phyloP scores from a whole-genome alignment of 768 basidiomycete genomes.

The Tricholoma matsutake region DNA sequence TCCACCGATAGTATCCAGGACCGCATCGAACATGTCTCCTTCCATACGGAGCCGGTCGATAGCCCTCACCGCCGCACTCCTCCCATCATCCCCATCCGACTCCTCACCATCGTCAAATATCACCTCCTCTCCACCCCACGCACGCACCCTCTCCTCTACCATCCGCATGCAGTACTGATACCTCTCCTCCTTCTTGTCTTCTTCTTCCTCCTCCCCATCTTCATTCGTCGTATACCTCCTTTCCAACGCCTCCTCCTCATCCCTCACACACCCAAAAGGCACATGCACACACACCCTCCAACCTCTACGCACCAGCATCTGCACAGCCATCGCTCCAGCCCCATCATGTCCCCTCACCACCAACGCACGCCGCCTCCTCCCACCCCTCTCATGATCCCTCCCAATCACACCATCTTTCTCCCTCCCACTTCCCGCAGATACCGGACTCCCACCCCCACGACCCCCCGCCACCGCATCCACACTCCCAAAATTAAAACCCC shows the following conservation, averaged over 20 bases:
- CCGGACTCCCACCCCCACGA: conserved; percentile 1
- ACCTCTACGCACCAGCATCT: conserved; percentile 68
- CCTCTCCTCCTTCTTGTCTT: conserved; percentile 32
- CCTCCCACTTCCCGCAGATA: conserved; percentile 6
- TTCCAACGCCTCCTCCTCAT: conserved; percentile 8
- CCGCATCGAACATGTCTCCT: conserved; percentile 68
- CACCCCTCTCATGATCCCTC: conserved; percentile 14
- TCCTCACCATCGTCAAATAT: conserved; percentile 59
- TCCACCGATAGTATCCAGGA: conserved; percentile 84
- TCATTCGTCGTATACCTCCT: not conserved
- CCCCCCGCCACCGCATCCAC: conserved; percentile 9
- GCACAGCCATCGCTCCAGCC: conserved; percentile 70
- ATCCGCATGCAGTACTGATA: conserved; percentile 41
- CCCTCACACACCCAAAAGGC: conserved; percentile 23
- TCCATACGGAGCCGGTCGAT: conserved; percentile 49
- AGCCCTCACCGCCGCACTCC: conserved; percentile 47
- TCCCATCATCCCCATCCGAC: conserved; percentile 34
- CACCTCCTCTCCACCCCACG: conserved; percentile 77
- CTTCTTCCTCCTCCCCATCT: conserved; percentile 3
- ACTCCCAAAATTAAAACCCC: conserved; percentile 1
- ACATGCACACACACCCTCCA: conserved; percentile 76
- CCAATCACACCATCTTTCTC: not conserved
- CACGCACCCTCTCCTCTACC: conserved; percentile 53
- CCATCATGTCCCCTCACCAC: conserved; percentile 76
- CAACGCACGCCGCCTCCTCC: conserved; percentile 39